A percentile compares a stretch with the other conserved stretches of the same genome.
Evolutionary conservation across 768 basidiomycete genomes (phyloP).

Genomic region (Hericium erinaceus): DNA sequence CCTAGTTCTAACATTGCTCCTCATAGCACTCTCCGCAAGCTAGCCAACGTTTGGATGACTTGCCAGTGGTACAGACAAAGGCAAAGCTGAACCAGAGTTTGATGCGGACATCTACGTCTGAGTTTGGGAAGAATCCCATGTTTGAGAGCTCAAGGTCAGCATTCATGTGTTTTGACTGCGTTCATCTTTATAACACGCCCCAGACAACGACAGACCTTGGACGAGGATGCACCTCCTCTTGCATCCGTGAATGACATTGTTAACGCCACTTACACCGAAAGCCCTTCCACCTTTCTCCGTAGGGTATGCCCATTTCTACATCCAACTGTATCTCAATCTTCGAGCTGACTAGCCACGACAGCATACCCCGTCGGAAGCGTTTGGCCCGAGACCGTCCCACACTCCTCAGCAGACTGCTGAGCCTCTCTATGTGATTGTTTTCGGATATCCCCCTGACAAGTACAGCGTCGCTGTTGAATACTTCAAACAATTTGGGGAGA

Average conservation of each 20-base stretch:
- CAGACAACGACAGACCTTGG: constrained; percentile 9
- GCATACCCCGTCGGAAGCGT: constrained; percentile 32
- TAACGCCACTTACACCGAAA: constrained; percentile 40
- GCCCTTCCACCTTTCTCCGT: constrained; percentile 33
- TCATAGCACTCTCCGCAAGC: constrained; percentile 35
- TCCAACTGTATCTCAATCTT: neutral
- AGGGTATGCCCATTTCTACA: constrained; percentile 26
- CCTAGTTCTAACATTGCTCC: neutral
- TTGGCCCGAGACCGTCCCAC: constrained; percentile 19
- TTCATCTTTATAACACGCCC: neutral
- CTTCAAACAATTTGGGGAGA: constrained; percentile 63
- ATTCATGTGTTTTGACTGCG: constrained; percentile 7
- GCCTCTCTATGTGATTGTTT: constrained; percentile 63
- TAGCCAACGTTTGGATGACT: constrained; percentile 60
- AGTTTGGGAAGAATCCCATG: constrained; percentile 82
- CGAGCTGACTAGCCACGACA: constrained; percentile 11
- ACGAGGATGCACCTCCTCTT: constrained; percentile 72
- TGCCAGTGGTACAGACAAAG: constrained; percentile 69
- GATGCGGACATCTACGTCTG: constrained; percentile 51
- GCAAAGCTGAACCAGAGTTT: constrained; percentile 70
- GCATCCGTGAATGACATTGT: constrained; percentile 70
- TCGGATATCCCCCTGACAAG: constrained; percentile 82
- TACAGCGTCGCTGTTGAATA: constrained; percentile 65
- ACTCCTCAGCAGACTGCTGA: constrained; percentile 23
- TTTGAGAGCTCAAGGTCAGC: constrained; percentile 61